Percentiles rank a stretch among this genome's conserved stretches.
phyloP scores from a whole-genome alignment of 2,329 filamentous ascomycete species.

The Trichothecium roseum region DNA sequence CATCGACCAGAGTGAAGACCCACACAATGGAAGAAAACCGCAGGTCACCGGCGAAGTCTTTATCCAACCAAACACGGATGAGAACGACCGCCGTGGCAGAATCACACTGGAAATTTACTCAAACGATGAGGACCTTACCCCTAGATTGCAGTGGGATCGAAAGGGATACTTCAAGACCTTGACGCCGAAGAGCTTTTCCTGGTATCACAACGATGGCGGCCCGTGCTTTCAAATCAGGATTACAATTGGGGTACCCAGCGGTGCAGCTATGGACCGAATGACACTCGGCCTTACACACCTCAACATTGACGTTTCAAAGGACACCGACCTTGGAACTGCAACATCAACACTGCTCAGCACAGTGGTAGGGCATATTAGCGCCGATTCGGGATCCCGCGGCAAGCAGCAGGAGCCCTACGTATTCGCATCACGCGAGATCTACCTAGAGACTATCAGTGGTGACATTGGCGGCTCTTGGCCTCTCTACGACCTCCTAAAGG shows the following conservation, averaged over 20 bases:
- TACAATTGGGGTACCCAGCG: constrained; percentile 35
- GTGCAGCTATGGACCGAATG: constrained; percentile 25
- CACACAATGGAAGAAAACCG: constrained; percentile 16
- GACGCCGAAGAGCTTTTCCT: constrained; percentile 24
- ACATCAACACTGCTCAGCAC: constrained; percentile 21
- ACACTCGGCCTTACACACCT: constrained; percentile 26
- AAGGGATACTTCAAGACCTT: constrained; percentile 27
- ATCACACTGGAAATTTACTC: constrained; percentile 33
- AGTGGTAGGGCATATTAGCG: constrained; percentile 25
- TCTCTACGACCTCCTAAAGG: constrained; percentile 35
- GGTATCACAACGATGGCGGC: constrained; percentile 10
- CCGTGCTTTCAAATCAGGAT: constrained; percentile 38
- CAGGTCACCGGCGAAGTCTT: constrained; percentile 34
- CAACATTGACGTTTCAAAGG: constrained; percentile 27
- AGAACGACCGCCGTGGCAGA: constrained; percentile 19
- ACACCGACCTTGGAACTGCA: constrained; percentile 23
- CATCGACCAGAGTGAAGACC: constrained; percentile 11
- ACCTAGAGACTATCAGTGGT: constrained; percentile 31
- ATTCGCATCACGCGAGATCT: constrained; percentile 31
- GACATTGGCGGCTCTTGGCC: constrained; percentile 38
- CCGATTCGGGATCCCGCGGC: constrained; percentile 17
- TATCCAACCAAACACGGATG: constrained; percentile 24
- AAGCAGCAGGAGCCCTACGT: constrained; percentile 22
- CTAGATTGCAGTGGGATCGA: constrained; percentile 19
- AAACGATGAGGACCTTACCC: constrained; percentile 30